Conservation (phyloP, 108 stramenopile genomes). For the Discostella stelligeroides region DNA sequence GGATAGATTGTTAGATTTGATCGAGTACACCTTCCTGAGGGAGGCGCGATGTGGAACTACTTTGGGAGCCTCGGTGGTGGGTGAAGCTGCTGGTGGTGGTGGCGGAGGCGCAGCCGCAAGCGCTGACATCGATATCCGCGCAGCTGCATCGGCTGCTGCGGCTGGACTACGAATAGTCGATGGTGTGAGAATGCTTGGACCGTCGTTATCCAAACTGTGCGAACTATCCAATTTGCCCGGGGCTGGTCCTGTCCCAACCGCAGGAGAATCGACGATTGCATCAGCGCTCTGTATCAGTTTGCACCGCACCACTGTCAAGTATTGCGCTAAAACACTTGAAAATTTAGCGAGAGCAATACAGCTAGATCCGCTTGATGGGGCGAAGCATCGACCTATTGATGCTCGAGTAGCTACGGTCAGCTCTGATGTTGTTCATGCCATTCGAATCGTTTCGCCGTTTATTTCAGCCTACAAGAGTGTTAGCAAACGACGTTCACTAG, state of each 20-base stretch:
- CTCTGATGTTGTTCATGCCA: slow-evolving; percentile 79
- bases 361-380: slow-evolving; percentile 73
- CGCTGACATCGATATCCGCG: slow-evolving; percentile 56
- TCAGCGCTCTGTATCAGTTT: slow-evolving; percentile 84
- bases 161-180: slow-evolving; percentile 85
- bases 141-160: slow-evolving; percentile 75
- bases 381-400: slow-evolving; percentile 72
- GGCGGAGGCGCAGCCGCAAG: slow-evolving; percentile 40
- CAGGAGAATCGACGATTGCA: slow-evolving; percentile 58
- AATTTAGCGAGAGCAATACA: slow-evolving; percentile 87
- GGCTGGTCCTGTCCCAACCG: not conserved
- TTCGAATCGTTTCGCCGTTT: slow-evolving; percentile 78
- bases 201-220: slow-evolving; percentile 84
- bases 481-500: slow-evolving; percentile 66
- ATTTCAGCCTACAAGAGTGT: slow-evolving; percentile 87
- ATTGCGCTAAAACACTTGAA: slow-evolving; percentile 79
- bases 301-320: slow-evolving; percentile 88
- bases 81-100: slow-evolving; percentile 50
- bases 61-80: slow-evolving; percentile 12
- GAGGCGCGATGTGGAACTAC: slow-evolving; percentile 52
- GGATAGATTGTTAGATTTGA: slow-evolving; percentile 81
- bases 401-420: slow-evolving; percentile 74
- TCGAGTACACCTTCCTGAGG: slow-evolving; percentile 84
- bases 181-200: slow-evolving; percentile 88
- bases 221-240: slow-evolving; percentile 54